Conservation (phyloP, 1,139 yeast genomes). For the Entelexis paramagnoliae region DNA sequence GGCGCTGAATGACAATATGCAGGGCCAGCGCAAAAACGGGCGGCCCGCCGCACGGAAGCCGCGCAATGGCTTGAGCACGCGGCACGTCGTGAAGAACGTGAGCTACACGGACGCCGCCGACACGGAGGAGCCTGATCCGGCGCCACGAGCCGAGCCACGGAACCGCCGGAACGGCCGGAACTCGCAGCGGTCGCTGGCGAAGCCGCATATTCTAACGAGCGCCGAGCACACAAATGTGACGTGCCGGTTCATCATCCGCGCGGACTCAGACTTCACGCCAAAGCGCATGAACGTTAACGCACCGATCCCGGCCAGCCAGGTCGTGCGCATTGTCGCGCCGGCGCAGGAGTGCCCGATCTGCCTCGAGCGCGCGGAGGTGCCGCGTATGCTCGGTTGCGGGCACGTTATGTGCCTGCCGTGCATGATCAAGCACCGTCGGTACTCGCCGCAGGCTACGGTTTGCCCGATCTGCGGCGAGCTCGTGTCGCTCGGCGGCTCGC, state of each 20-base stretch:
- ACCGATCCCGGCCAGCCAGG: constrained; percentile 51
- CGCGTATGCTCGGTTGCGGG: constrained; percentile 92
- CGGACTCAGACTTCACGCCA: constrained; percentile 41
- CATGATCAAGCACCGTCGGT: constrained; percentile 50
- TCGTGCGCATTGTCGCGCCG: constrained; percentile 63
- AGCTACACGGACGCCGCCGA: background rate
- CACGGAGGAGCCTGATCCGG: background rate
- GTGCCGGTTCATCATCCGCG: constrained; percentile 72
- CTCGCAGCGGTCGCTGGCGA: background rate
- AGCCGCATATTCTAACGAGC: constrained; percentile 11
- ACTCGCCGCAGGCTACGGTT: constrained; percentile 45
- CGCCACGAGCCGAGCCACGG: background rate
- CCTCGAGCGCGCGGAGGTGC: constrained; percentile 72
- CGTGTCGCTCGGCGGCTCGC: constrained; percentile 51
- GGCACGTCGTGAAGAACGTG: background rate
- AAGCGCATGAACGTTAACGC: constrained; percentile 49
- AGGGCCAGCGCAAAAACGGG: constrained; percentile 1
- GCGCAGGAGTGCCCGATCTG: constrained; percentile 88
- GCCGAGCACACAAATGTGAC: constrained; percentile 62
- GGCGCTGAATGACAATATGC: background rate
- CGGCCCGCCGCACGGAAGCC: background rate
- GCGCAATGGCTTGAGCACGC: background rate
- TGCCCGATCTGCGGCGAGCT: constrained; percentile 80
- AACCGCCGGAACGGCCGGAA: background rate
- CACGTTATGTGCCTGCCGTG: constrained; percentile 84